Evolutionary conservation across 257 asterid species (phyloP), one percentile per base, ranked within the genome.

Genomic region (Scutellaria baicalensis): DNA sequence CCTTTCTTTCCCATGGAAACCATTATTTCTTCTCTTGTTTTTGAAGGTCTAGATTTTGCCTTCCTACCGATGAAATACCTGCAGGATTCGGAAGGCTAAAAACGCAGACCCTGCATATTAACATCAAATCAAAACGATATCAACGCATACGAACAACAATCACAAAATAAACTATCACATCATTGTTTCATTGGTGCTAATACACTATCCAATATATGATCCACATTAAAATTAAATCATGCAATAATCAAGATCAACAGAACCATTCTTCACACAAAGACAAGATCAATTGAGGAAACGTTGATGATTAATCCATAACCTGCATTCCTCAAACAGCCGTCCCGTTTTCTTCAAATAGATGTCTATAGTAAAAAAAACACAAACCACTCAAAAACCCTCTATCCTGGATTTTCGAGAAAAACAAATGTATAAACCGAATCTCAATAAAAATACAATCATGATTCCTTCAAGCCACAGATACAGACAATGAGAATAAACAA

Each of bases 21-120:
- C 81, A 75, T 79, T 0, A 39, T 84, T 57, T 44, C 51, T 60
- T 78, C 69, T 6, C 82, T 80, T 50, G 23, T 56, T 27, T 84
- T 84, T 4, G 27, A 17, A n/a, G 47, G 43, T 65, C 74, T 83
- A 33, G 81, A 27, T 27, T 1, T 27, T 27, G 33, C 33, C 33
- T 27, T 27, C 33, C 33, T 27, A 3, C 33, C 4, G 33, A 2
- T 27, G 33, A 27, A 27, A 27, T 13, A 90, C 80, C 83, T 75
- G 82, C 88, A 13, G 71, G 68, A 2, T 81, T 78, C 27, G 84
- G 88, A 27, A 84, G 78, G 75, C 96, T 83, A 64, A 72, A 27
- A 84, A 70, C 86, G 82, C 89, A 84, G 78, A 87, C 88, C 88
- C 89, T 88, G 82, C 68, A 68, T 56, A 77, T 42, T 40, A 38